These are phyloP conservation scores for Chaetoceros tenuissimus DNA, from an alignment of 108 stramenopile species.

Conservation along the genomic window DNA sequence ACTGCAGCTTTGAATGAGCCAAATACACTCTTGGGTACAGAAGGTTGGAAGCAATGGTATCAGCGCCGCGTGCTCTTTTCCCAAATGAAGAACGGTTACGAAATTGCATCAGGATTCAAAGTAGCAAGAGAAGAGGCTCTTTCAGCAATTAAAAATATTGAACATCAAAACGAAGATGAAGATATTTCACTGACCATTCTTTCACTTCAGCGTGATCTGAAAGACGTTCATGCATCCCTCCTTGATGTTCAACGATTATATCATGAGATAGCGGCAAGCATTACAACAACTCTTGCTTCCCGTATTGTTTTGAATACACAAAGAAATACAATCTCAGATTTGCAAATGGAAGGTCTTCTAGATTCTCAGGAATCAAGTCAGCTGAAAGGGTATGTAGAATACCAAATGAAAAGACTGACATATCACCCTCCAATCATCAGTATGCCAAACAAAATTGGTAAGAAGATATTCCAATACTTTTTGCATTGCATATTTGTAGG, in stretches of 20 bases:
- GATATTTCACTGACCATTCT: no score
- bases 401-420: conserved; percentile 17
- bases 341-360: conserved; percentile 17
- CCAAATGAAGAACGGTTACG: conserved; percentile 21
- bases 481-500: no score
- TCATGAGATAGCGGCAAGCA: conserved; percentile 14
- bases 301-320: conserved; percentile 18
- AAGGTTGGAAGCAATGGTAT: conserved; percentile 4
- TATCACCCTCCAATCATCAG: conserved; percentile 11
- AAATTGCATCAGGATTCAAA: conserved; percentile 18
- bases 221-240: conserved; percentile 3
- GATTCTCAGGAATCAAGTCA: conserved; percentile 8
- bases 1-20: conserved; percentile 6
- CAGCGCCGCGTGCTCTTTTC: conserved; percentile 11
- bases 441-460: conserved; percentile 20
- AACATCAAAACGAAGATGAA: conserved; percentile 3
- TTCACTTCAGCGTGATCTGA: no score
- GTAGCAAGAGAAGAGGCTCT: conserved; percentile 18
- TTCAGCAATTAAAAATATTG: conserved; percentile 1
- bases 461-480: no score
- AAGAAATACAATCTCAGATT: conserved; percentile 6
- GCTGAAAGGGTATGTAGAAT: conserved; percentile 12
- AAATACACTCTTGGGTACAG: neutral
- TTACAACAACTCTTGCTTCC: conserved; percentile 12
- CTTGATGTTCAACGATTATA: conserved; percentile 15